Conservation (phyloP, 257 asterid species). For the Capsicum pubescens region DNA sequence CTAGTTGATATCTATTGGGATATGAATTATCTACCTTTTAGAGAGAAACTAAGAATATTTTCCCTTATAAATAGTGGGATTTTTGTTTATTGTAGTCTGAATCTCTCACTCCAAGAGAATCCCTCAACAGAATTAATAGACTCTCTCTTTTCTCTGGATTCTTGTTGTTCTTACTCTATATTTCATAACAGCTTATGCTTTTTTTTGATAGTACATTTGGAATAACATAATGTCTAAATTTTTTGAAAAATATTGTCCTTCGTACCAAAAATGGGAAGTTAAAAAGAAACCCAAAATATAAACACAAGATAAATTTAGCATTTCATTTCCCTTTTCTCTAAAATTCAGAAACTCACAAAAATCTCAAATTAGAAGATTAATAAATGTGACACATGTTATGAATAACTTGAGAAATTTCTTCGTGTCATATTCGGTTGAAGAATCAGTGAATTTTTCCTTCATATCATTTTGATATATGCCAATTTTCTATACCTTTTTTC, state of each 20-base stretch:
- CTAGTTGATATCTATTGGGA: too few species aligned
- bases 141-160: too few species aligned
- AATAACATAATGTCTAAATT: background rate
- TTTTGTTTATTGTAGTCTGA: too few species aligned
- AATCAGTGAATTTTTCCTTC: too few species aligned
- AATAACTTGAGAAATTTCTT: background rate
- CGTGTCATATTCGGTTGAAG: background rate
- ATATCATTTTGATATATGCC: background rate
- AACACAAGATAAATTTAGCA: background rate
- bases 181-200: too few species aligned
- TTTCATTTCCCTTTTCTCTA: background rate
- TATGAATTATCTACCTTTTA: too few species aligned
- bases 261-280: background rate
- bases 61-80: too few species aligned
- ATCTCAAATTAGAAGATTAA: background rate
- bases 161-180: too few species aligned
- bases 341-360: background rate
- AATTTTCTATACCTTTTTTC: background rate
- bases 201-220: background rate
- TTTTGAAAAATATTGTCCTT: background rate
- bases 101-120: too few species aligned
- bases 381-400: too few species aligned
- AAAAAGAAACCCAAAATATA: background rate
- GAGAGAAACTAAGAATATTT: too few species aligned
- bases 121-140: too few species aligned